phyloP scores from a whole-genome alignment of 73 alveolate species.

The Symbiodinium natans region DNA sequence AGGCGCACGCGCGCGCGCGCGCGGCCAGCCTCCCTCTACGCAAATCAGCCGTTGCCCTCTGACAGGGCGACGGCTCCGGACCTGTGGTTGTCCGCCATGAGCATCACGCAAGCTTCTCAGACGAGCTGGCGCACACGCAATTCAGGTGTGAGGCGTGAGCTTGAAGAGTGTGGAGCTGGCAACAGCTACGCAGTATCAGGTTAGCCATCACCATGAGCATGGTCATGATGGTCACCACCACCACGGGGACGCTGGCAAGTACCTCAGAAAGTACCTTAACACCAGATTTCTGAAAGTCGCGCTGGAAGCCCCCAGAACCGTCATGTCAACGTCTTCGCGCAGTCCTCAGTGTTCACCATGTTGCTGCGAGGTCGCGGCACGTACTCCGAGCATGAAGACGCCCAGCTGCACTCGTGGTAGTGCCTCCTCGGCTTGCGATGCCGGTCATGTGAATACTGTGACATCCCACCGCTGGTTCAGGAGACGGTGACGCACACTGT shows the following conservation, averaged over 20 bases:
- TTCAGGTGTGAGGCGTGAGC: too few relatives aligned
- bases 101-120: constrained; percentile 9
- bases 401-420: neutral
- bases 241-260: neutral
- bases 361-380: neutral
- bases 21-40: neutral
- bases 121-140: too few relatives aligned
- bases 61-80: constrained; percentile 41
- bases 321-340: too few relatives aligned
- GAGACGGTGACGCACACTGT: constrained; percentile 47
- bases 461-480: neutral
- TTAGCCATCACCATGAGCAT: constrained; percentile 50
- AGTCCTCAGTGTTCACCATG: neutral
- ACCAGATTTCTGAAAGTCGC: too few relatives aligned
- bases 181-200: neutral
- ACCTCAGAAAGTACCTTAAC: too few relatives aligned
- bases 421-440: neutral
- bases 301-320: too few relatives aligned
- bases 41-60: neutral
- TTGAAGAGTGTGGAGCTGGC: too few relatives aligned
- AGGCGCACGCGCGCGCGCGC: too few relatives aligned
- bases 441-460: neutral
- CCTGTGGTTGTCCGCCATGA: constrained; percentile 73
- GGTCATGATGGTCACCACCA: neutral
- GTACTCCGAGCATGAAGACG: constrained; percentile 32